These are phyloP conservation scores for Podila horticola DNA, from an alignment of 192 early-diverging fungal genomes.

Conservation along the genomic window DNA sequence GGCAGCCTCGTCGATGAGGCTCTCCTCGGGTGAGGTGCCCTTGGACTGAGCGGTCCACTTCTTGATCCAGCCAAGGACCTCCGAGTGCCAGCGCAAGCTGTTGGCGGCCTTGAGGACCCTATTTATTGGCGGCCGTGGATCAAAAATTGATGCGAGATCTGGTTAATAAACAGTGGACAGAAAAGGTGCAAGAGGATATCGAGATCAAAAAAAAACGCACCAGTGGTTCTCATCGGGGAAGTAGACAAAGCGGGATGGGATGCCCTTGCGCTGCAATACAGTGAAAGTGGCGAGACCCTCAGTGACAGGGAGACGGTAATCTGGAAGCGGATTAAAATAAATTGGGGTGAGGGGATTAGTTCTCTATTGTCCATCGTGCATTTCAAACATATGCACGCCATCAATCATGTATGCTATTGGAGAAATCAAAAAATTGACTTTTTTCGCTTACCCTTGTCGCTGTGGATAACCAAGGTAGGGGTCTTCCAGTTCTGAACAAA, in stretches of 20 bases:
- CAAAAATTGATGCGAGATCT: background rate
- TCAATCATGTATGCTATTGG: too few relatives aligned
- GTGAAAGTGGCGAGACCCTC: constrained; percentile 82
- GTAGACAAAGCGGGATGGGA: constrained; percentile 75
- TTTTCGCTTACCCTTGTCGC: constrained; percentile 54
- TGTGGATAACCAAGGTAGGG: constrained; percentile 84
- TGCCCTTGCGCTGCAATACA: constrained; percentile 75
- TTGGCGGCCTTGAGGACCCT: constrained; percentile 84
- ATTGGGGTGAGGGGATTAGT: background rate
- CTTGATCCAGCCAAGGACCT: constrained; percentile 73
- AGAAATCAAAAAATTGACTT: background rate
- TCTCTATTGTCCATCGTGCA: too few relatives aligned
- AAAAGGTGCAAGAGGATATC: background rate
- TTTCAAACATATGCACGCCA: too few relatives aligned
- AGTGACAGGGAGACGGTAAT: constrained; percentile 75
- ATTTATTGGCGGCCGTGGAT: constrained; percentile 27
- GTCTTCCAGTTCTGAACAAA: constrained; percentile 79
- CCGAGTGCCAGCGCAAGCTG: constrained; percentile 76
- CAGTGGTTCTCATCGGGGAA: constrained; percentile 81
- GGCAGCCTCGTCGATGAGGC: constrained; percentile 9
- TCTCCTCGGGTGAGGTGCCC: background rate
- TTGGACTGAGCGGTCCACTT: constrained; percentile 50
- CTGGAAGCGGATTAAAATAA: constrained; percentile 29
- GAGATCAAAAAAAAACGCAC: constrained; percentile 1
- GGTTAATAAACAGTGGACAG: background rate